These are phyloP conservation scores for Pichia ethanolica DNA, from an alignment of 805 yeast species.

Conservation along the genomic window DNA sequence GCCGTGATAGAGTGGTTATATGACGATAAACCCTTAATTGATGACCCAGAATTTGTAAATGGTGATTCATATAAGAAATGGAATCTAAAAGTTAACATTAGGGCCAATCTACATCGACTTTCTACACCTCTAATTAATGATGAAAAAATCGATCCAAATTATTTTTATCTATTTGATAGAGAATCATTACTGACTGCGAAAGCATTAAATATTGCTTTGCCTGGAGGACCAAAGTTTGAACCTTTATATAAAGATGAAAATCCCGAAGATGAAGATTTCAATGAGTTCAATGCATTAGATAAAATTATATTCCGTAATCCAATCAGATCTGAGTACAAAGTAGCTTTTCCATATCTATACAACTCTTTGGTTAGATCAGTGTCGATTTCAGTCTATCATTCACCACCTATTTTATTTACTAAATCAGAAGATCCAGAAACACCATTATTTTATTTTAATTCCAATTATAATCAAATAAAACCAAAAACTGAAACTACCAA, in stretches of 20 bases:
- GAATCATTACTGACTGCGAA: slow-evolving; percentile 85
- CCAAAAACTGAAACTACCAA: slow-evolving; percentile 17
- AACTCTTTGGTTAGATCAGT: slow-evolving; percentile 70
- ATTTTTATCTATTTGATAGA: slow-evolving; percentile 65
- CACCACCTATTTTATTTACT: slow-evolving; percentile 48
- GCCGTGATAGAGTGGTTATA: slow-evolving; percentile 70
- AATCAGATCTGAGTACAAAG: slow-evolving; percentile 71
- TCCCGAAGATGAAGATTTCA: slow-evolving; percentile 64
- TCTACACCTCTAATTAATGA: slow-evolving; percentile 60
- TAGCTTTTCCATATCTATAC: slow-evolving; percentile 81
- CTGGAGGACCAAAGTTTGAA: slow-evolving; percentile 96
- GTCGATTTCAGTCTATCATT: slow-evolving; percentile 52
- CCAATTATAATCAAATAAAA: slow-evolving; percentile 49
- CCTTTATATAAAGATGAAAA: slow-evolving; percentile 65
- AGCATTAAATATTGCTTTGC: slow-evolving; percentile 77
- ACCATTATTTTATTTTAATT: slow-evolving; percentile 51
- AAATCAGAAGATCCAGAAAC: slow-evolving; percentile 41
- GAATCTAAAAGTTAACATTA: slow-evolving; percentile 52
- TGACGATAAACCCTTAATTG: slow-evolving; percentile 66
- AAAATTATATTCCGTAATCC: slow-evolving; percentile 75
- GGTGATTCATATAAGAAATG: slow-evolving; percentile 76
- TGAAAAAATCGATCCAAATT: slow-evolving; percentile 51
- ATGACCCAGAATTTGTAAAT: slow-evolving; percentile 46
- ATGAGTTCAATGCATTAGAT: slow-evolving; percentile 86
- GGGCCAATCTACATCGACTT: slow-evolving; percentile 60